A percentile compares a stretch with the other conserved stretches of the same genome.
These are phyloP conservation scores for Chlamydomonas sphaeroides DNA, from an alignment of 139 green algal species.

Conservation along the genomic window DNA sequence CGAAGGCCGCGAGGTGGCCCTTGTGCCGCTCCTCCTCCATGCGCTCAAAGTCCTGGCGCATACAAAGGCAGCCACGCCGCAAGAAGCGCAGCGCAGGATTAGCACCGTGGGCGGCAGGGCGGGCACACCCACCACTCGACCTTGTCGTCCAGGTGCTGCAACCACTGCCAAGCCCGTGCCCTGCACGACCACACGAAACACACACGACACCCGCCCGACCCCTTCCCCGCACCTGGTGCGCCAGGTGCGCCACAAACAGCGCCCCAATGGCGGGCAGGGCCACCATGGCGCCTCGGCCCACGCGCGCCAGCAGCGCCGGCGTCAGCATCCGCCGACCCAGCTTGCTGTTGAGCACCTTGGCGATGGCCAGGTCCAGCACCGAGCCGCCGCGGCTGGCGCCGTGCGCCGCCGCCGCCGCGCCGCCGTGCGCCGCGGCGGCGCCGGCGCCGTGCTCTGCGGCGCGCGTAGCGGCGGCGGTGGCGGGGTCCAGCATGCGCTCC, in stretches of 20 bases:
- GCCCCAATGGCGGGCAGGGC: conserved; percentile 61
- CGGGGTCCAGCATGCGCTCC: conserved; percentile 22
- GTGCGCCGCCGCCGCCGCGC: not conserved
- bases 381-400: not conserved
- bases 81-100: no score
- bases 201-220: no score
- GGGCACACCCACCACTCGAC: no score
- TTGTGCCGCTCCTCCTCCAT: conserved; percentile 45
- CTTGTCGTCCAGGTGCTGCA: no score
- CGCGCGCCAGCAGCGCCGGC: conserved; percentile 46
- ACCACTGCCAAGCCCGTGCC: no score
- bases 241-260: conserved; percentile 64
- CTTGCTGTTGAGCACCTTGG: conserved; percentile 37
- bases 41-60: conserved; percentile 58
- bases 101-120: no score
- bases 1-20: conserved; percentile 38
- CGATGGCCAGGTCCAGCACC: conserved; percentile 44
- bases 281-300: conserved; percentile 57
- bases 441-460: conserved; percentile 5
- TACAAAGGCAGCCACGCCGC: no score
- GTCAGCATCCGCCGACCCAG: conserved; percentile 41
- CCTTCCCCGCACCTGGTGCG: conserved; percentile 40
- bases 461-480: not conserved
- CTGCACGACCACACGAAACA: no score
- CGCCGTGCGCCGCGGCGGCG: conserved; percentile 4